Evolutionary conservation across 352 stramenopile species (phyloP), one percentile per base, ranked within the genome.

Genomic region (Blastocystis sp.): DNA sequence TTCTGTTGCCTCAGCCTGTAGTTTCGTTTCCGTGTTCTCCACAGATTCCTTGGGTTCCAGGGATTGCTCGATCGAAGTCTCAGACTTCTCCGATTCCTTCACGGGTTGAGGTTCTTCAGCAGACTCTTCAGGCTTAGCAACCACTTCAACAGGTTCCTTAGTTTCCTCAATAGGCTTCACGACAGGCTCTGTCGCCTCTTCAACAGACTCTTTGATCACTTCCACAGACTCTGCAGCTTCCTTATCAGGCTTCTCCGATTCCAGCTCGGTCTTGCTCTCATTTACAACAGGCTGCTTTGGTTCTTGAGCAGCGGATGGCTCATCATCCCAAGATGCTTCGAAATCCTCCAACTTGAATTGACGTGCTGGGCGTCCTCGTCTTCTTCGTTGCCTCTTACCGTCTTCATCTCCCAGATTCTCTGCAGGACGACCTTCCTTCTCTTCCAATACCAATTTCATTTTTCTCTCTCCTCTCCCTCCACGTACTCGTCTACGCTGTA

Each of bases 321-420:
- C 61, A 35, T 73, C 61, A 4, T 32, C 43, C 66, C 66, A 78
- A 1, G 66, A 78, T 4, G 66, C 66, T 35, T 78, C 66, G 37
- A 78, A 78, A 35, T 7, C 56, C 43, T 52, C 43, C 37, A 78
- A 43, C 66, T 52, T 56, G 37, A 35, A 19, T 24, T 21, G 27
- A 56, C 66, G 37, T 0, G 11, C 24, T 42, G 63, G 46, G 6
- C 61, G 5, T 51, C 61, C 61, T 27, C 37, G 19, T 35, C 6
- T 27, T n/a, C 66, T 78, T 52, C 32, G 27, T n/a, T 9, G 66
- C 24, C 37, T 46, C 56, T 11, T 54, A 11, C 54, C 66, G 16
- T 24, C 66, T 35, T 78, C 66, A 24, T 78, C 66, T 42, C 56
- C 43, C 21, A 24, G 27, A 52, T 57, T 11, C n/a, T 73, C 61